Conservation (phyloP, 202 grass and related monocot genomes). For the Digitaria exilis region DNA sequence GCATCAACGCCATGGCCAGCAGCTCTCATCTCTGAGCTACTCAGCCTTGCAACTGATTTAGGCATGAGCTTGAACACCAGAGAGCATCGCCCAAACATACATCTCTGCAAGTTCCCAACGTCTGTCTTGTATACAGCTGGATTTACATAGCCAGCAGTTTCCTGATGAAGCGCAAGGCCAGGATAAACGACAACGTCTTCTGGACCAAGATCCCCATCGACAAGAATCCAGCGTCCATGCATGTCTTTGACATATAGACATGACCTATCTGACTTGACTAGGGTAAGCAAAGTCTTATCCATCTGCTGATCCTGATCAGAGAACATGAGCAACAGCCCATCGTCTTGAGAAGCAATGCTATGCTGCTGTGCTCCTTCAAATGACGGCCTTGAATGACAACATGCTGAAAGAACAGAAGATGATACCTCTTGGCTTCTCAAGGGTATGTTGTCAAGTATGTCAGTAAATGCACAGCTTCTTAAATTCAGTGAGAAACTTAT, state of each 20-base stretch:
- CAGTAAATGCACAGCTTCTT: conserved; percentile 64
- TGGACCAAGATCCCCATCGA: conserved; percentile 69
- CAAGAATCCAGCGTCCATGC: conserved; percentile 71
- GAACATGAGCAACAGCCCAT: conserved; percentile 54
- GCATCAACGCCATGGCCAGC: conserved; percentile 70
- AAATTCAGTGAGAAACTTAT: conserved; percentile 75
- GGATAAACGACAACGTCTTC: conserved; percentile 72
- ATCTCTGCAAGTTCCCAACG: conserved; percentile 48
- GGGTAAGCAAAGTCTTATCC: conserved; percentile 82
- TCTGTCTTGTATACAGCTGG: conserved; percentile 66
- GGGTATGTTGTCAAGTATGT: conserved; percentile 80
- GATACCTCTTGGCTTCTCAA: conserved; percentile 75
- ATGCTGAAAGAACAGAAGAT: conserved; percentile 83
- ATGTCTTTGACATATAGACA: conserved; percentile 84
- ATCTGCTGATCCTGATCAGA: conserved; percentile 68
- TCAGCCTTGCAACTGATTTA: conserved; percentile 68
- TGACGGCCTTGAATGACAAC: conserved; percentile 78
- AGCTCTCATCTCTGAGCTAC: conserved; percentile 76
- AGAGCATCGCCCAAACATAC: conserved; percentile 74
- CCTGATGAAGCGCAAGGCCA: conserved; percentile 80
- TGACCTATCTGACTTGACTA: conserved; percentile 74
- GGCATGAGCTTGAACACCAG: conserved; percentile 82
- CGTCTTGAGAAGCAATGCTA: conserved; percentile 48
- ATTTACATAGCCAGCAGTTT: conserved; percentile 77
- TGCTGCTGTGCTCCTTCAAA: conserved; percentile 58